phyloP scores from a whole-genome alignment of 2,329 filamentous ascomycete species.

The Pezicula carpinea region DNA sequence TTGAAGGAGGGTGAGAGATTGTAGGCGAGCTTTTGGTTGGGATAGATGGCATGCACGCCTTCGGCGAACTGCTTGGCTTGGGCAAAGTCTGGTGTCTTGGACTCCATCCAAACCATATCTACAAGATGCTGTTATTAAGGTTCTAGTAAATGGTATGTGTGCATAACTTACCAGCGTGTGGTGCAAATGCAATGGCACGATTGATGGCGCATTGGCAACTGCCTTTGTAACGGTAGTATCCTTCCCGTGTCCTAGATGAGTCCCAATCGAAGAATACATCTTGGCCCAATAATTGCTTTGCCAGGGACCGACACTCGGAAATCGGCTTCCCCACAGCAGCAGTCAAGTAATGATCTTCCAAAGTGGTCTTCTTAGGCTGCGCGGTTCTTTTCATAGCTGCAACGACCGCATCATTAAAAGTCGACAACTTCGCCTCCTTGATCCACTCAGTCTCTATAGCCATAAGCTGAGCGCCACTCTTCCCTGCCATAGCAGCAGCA shows the following conservation, averaged over 20 bases:
- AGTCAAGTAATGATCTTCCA: background rate
- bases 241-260: slow-evolving; percentile 60
- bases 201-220: slow-evolving; percentile 59
- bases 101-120: slow-evolving; percentile 41
- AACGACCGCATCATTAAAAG: slow-evolving; percentile 50
- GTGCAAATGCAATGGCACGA: slow-evolving; percentile 61
- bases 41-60: slow-evolving; percentile 46
- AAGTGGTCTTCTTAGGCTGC: background rate
- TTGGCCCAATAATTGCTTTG: slow-evolving; percentile 21
- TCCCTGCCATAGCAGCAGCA: slow-evolving; percentile 60
- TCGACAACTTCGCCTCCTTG: slow-evolving; percentile 60
- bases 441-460: slow-evolving; percentile 59
- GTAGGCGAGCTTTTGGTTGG: slow-evolving; percentile 60
- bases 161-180: slow-evolving; percentile 67
- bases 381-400: background rate
- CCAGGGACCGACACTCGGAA: slow-evolving; percentile 38
- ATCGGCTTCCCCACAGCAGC: slow-evolving; percentile 40
- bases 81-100: slow-evolving; percentile 40
- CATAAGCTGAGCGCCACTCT: slow-evolving; percentile 41
- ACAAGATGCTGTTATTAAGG: background rate
- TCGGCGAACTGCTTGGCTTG: slow-evolving; percentile 46
- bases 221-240: slow-evolving; percentile 58
- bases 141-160: slow-evolving; percentile 13
- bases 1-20: slow-evolving; percentile 67
- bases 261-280: slow-evolving; percentile 59